Conservation (phyloP, 1,284 basidiomycete species). For the Apiotrichum siamense region DNA sequence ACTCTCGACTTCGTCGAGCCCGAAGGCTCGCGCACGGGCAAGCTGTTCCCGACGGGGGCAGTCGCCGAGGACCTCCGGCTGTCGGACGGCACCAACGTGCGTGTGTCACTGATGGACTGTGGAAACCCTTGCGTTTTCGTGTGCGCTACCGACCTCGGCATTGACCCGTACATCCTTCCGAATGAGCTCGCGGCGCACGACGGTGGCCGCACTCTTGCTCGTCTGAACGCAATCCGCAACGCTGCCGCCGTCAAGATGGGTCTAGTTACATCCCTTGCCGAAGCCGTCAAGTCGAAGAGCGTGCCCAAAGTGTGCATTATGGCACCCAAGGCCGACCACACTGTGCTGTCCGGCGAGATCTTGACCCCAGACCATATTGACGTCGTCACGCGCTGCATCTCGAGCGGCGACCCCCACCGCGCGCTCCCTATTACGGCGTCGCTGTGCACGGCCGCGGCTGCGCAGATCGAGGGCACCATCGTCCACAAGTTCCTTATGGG, state of each 20-base stretch:
- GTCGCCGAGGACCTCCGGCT: conserved; percentile 51
- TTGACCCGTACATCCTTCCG: conserved; percentile 39
- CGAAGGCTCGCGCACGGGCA: conserved; percentile 62
- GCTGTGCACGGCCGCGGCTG: conserved; percentile 62
- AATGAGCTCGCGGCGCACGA: conserved; percentile 49
- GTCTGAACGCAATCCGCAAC: conserved; percentile 49
- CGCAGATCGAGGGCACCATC: conserved; percentile 54
- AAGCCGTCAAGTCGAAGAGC: conserved; percentile 27
- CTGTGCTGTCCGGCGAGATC: conserved; percentile 15
- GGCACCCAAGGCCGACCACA: conserved; percentile 38
- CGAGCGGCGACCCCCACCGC: conserved; percentile 66
- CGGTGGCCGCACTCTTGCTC: not conserved
- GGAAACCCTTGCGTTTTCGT: conserved; percentile 68
- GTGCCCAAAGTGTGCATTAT: conserved; percentile 67
- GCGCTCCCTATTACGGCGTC: conserved; percentile 69
- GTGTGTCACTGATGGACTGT: conserved; percentile 60
- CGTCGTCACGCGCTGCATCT: conserved; percentile 59
- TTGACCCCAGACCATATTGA: conserved; percentile 48
- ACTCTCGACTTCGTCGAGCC: conserved; percentile 62
- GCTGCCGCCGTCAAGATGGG: conserved; percentile 59
- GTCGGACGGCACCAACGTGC: conserved; percentile 31
- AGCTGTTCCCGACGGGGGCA: conserved; percentile 59
- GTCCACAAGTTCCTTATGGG: conserved; percentile 48
- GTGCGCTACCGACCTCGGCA: conserved; percentile 48
- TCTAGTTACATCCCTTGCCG: conserved; percentile 56